These are phyloP conservation scores for Fusarium graminum DNA, from an alignment of 2,329 filamentous ascomycete genomes.

Conservation along the genomic window DNA sequence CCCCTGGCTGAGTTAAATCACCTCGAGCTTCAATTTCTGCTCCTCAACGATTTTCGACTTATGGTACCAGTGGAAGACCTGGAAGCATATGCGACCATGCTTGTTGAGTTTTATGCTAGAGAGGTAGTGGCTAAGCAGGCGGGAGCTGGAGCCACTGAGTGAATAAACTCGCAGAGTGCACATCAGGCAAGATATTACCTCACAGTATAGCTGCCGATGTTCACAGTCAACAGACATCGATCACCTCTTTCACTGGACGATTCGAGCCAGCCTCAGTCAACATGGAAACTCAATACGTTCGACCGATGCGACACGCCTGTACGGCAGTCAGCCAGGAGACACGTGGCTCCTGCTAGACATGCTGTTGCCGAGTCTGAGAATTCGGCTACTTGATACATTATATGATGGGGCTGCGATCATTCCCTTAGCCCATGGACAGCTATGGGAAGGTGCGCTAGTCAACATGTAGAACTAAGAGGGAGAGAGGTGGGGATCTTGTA, in stretches of 20 bases:
- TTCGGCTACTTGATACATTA: constrained; percentile 3
- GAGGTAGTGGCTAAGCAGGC: constrained; percentile 74
- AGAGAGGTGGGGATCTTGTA: constrained; percentile 3
- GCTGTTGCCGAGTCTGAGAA: background rate
- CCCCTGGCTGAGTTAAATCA: constrained; percentile 95
- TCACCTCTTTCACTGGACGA: constrained; percentile 3
- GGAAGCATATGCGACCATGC: constrained; percentile 97
- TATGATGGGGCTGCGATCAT: constrained; percentile 1
- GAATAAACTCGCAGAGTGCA: constrained; percentile 23
- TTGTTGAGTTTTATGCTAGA: constrained; percentile 96
- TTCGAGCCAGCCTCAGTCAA: background rate
- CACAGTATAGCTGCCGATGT: constrained; percentile 9
- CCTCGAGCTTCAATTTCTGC: constrained; percentile 92
- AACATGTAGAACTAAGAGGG: constrained; percentile 7
- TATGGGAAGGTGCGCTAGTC: background rate
- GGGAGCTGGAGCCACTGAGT: constrained; percentile 36
- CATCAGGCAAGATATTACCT: background rate
- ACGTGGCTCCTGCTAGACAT: constrained; percentile 2
- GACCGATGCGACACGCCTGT: constrained; percentile 23
- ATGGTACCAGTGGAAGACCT: constrained; percentile 94
- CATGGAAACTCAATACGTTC: constrained; percentile 10
- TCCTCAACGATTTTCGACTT: constrained; percentile 95
- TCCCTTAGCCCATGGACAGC: background rate
- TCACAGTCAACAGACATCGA: constrained; percentile 6
- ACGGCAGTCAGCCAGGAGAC: constrained; percentile 10